phyloP scores from a whole-genome alignment of 495 filamentous ascomycete species.

The Apiosordaria backusii region DNA sequence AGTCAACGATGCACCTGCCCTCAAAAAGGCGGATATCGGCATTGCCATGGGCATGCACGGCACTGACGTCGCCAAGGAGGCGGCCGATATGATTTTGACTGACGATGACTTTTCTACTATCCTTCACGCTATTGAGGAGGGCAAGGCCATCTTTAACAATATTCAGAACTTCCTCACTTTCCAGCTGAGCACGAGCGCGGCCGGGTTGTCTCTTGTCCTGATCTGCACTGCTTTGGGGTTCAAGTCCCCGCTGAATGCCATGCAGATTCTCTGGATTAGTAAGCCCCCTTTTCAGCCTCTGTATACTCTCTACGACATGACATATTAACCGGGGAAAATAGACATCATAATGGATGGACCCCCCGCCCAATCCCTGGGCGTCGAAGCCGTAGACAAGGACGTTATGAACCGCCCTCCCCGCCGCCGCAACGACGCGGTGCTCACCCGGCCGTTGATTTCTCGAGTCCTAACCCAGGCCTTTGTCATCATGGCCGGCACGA shows the following conservation, averaged over 20 bases:
- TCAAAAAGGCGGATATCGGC: constrained; percentile 97
- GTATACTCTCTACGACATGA: background rate
- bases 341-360: constrained; percentile 99
- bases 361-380: constrained; percentile 92
- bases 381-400: constrained; percentile 90
- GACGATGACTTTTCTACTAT: constrained; percentile 99
- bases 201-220: constrained; percentile 85
- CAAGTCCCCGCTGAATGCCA: constrained; percentile 91
- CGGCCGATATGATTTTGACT: constrained; percentile 98
- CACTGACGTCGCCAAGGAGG: constrained; percentile 97
- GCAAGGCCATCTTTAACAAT: constrained; percentile 99
- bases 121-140: constrained; percentile 92
- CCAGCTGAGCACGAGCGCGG: constrained; percentile 94
- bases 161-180: constrained; percentile 99
- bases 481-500: constrained; percentile 88
- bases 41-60: constrained; percentile 95
- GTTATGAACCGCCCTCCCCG: constrained; percentile 92
- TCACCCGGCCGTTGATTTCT: constrained; percentile 74
- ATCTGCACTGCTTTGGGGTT: constrained; percentile 88
- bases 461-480: constrained; percentile 83
- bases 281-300: constrained; percentile 36
- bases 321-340: constrained; percentile 42
- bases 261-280: constrained; percentile 99
- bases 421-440: constrained; percentile 74
- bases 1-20: constrained; percentile 93